A percentile compares a stretch with the other conserved stretches of the same genome.
These are phyloP conservation scores for Tylopilus plumbeoviolaceoides DNA, from an alignment of 768 basidiomycete species.

Conservation along the genomic window DNA sequence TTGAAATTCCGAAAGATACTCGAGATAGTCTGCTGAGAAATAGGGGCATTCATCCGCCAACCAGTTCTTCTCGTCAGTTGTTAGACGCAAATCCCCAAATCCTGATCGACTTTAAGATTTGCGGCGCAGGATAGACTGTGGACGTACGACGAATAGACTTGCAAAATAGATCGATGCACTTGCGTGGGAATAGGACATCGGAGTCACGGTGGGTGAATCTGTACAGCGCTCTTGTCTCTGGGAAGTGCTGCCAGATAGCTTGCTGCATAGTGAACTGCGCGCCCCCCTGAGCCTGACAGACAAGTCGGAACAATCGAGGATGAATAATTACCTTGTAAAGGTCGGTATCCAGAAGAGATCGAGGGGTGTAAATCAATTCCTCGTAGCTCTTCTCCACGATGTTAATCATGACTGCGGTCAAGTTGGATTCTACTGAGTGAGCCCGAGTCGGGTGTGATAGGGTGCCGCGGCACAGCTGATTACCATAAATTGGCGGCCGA, in stretches of 20 bases:
- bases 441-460: background rate
- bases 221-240: conserved; percentile 65
- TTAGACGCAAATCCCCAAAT: conserved; percentile 61
- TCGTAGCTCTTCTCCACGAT: conserved; percentile 11
- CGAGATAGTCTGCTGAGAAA: conserved; percentile 67
- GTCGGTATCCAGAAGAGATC: conserved; percentile 86
- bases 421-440: background rate
- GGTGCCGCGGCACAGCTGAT: no score
- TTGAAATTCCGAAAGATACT: conserved; percentile 65
- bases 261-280: conserved; percentile 92
- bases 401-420: background rate
- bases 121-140: conserved; percentile 11
- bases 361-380: conserved; percentile 15
- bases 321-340: conserved; percentile 74
- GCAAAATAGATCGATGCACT: conserved; percentile 29
- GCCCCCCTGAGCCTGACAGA: background rate
- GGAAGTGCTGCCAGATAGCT: conserved; percentile 76
- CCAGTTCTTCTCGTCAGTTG: conserved; percentile 61
- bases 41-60: conserved; percentile 68
- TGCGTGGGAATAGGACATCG: conserved; percentile 55
- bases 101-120: conserved; percentile 45
- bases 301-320: background rate
- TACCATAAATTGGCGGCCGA: no score
- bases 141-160: conserved; percentile 58
- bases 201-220: conserved; percentile 77